Evolutionary conservation across 2,329 filamentous ascomycete genomes (phyloP).

Genomic region (Sordariomycetes sp.): DNA sequence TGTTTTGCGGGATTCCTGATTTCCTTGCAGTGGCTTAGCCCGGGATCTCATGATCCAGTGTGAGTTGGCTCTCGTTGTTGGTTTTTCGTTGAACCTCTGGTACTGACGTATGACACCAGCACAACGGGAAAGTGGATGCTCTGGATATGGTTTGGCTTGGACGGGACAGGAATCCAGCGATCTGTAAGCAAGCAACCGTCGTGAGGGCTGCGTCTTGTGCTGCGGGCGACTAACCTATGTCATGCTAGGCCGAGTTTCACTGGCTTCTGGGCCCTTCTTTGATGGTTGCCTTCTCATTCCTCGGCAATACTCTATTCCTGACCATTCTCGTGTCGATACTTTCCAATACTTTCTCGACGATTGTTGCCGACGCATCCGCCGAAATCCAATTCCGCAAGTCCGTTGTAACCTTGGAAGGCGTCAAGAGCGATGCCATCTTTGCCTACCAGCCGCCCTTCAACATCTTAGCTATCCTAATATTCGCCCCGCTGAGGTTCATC

Average conservation of each 20-base stretch:
- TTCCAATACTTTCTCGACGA: constrained; percentile 69
- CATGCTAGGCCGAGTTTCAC: constrained; percentile 52
- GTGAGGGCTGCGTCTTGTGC: background rate
- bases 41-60: constrained; percentile 33
- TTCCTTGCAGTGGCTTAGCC: constrained; percentile 65
- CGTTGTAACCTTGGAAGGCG: constrained; percentile 72
- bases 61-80: background rate
- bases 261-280: constrained; percentile 64
- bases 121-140: constrained; percentile 85
- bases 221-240: background rate
- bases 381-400: constrained; percentile 75
- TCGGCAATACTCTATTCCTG: constrained; percentile 80
- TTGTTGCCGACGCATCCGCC: constrained; percentile 63
- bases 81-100: background rate
- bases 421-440: constrained; percentile 74
- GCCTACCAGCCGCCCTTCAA: constrained; percentile 78
- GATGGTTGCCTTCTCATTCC: constrained; percentile 74
- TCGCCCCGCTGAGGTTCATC: constrained; percentile 67
- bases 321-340: constrained; percentile 82
- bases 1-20: constrained; percentile 74
- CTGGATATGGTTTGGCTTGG: constrained; percentile 84
- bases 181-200: constrained; percentile 24
- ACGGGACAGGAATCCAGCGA: constrained; percentile 51
- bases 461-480: constrained; percentile 58
- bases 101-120: constrained; percentile 13